phyloP scores from a whole-genome alignment of 805 yeast genomes.

The Lipomyces yamanashiensis region DNA sequence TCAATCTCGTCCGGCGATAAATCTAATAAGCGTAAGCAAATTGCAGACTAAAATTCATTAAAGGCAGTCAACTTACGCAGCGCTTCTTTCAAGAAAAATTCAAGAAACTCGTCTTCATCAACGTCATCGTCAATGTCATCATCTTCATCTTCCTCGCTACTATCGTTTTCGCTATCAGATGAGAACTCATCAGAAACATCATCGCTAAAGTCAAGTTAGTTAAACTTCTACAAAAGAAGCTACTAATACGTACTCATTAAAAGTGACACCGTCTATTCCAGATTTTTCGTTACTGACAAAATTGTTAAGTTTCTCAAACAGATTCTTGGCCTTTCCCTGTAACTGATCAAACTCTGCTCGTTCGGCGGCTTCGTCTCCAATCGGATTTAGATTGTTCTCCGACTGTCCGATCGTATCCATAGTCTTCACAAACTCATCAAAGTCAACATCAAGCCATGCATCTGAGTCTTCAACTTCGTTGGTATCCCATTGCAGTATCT shows the following conservation, averaged over 20 bases:
- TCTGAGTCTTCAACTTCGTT: conserved; percentile 34
- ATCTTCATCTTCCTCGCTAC: conserved; percentile 54
- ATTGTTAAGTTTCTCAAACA: conserved; percentile 15
- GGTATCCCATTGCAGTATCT: conserved; percentile 34
- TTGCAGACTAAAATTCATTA: neutral
- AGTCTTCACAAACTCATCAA: conserved; percentile 32
- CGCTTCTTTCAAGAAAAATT: conserved; percentile 62
- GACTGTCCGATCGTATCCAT: conserved; percentile 15
- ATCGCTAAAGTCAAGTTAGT: conserved; percentile 23
- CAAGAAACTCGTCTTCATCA: conserved; percentile 73
- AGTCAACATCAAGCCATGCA: conserved; percentile 37
- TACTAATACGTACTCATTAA: conserved; percentile 26
- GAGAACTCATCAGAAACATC: conserved; percentile 31
- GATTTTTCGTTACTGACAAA: conserved; percentile 31
- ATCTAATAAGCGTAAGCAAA: conserved; percentile 36
- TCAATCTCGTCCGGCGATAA: conserved; percentile 54
- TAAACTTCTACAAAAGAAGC: too few species aligned
- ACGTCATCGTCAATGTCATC: conserved; percentile 57
- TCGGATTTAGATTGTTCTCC: neutral
- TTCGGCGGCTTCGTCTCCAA: neutral
- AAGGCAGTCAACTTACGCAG: conserved; percentile 41
- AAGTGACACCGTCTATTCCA: conserved; percentile 34
- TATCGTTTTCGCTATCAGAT: conserved; percentile 1
- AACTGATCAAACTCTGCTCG: conserved; percentile 10
- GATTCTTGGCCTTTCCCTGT: conserved; percentile 1